Conservation (phyloP, 768 basidiomycete species). For the Boletus coccyginus region DNA sequence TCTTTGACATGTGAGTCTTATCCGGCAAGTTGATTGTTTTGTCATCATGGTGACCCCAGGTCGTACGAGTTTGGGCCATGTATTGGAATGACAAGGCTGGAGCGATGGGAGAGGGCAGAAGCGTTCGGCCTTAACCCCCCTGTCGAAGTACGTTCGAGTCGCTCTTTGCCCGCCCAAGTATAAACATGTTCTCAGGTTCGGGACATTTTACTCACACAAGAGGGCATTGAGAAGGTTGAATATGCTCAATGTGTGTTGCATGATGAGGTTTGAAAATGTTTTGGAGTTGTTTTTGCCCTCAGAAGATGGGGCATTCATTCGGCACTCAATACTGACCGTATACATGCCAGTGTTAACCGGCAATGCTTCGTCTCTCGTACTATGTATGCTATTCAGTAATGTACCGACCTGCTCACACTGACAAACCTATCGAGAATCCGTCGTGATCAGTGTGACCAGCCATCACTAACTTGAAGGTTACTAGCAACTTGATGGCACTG, state of each 20-base stretch:
- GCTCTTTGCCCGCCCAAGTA: not conserved
- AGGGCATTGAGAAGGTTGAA: conserved; percentile 52
- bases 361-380: not conserved
- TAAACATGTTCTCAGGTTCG: not conserved
- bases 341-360: not conserved
- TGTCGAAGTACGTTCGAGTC: conserved; percentile 50
- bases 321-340: conserved; percentile 1
- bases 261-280: conserved; percentile 31
- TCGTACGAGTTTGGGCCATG: conserved; percentile 82
- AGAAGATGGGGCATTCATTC: not conserved
- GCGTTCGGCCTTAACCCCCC: conserved; percentile 80
- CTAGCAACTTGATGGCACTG: too few species aligned
- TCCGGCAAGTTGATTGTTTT: not conserved
- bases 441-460: not conserved
- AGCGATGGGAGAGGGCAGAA: conserved; percentile 85
- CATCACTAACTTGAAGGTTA: too few species aligned
- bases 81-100: conserved; percentile 72
- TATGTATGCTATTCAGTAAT: not conserved
- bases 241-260: conserved; percentile 66
- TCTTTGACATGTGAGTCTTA: conserved; percentile 67
- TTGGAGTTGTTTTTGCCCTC: not conserved
- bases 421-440: not conserved
- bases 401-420: not conserved
- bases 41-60: conserved; percentile 35
- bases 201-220: conserved; percentile 24